Percentiles rank a stretch among this genome's conserved stretches.
Evolutionary conservation across 768 basidiomycete genomes (phyloP).

Genomic region (Melanogaster broomeanus): DNA sequence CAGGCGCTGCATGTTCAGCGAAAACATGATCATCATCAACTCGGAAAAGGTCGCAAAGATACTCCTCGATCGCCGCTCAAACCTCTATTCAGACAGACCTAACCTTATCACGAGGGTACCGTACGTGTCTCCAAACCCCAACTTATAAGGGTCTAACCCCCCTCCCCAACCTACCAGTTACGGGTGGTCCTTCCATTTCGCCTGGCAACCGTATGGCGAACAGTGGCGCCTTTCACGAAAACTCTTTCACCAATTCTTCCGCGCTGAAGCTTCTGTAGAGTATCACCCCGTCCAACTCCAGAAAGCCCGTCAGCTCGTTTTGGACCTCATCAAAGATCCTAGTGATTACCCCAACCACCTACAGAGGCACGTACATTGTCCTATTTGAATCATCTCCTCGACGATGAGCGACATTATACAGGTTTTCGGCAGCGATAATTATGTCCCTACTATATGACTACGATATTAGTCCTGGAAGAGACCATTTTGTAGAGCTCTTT

Average conservation of each 20-base stretch:
- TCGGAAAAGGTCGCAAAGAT: not conserved
- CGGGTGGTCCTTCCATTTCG: not conserved
- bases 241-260: slow-evolving; percentile 3
- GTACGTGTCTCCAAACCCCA: not conserved
- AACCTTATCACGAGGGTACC: not conserved
- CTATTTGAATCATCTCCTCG: not conserved
- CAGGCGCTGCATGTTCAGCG: not conserved
- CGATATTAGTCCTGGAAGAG: slow-evolving; percentile 30
- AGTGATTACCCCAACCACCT: not conserved
- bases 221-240: slow-evolving; percentile 1
- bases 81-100: slow-evolving; percentile 5
- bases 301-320: slow-evolving; percentile 3
- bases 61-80: not conserved
- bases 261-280: not conserved
- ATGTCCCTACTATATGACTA: slow-evolving; percentile 40
- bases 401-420: slow-evolving; percentile 4
- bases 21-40: slow-evolving; percentile 1
- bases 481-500: slow-evolving; percentile 33
- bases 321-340: not conserved
- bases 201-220: slow-evolving; percentile 3
- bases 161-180: not conserved
- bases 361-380: not conserved
- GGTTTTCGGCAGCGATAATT: slow-evolving; percentile 32
- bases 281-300: slow-evolving; percentile 1
- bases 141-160: not conserved